Conservation (phyloP, 169 alveolate genomes). For the Plasmodium fragile region DNA sequence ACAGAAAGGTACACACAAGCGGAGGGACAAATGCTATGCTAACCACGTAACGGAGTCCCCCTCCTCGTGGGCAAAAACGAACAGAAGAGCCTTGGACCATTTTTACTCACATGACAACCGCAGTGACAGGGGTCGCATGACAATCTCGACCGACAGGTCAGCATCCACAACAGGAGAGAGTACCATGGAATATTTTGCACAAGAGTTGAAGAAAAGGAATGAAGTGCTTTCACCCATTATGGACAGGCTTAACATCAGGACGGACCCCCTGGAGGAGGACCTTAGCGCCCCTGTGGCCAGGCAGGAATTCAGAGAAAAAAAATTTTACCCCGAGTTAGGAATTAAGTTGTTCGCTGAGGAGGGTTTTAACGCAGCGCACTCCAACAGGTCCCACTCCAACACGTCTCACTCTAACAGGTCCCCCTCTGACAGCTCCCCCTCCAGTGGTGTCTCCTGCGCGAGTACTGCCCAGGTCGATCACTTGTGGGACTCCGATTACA, state of each 20-base stretch:
- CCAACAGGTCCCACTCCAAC: neutral
- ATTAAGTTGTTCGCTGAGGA: neutral
- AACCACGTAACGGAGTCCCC: neutral
- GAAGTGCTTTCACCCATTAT: constrained; percentile 32
- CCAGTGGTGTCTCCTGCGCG: neutral
- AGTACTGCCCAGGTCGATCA: neutral
- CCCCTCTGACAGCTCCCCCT: neutral
- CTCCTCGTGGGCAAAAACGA: neutral
- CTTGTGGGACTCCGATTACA: constrained; percentile 19
- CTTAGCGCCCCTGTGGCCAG: neutral
- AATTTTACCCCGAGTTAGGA: constrained; percentile 31
- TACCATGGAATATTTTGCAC: constrained; percentile 20
- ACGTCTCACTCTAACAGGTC: neutral
- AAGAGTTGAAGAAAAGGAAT: constrained; percentile 19
- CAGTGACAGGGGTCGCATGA: neutral
- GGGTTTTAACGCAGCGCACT: neutral
- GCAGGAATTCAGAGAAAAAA: constrained; percentile 30
- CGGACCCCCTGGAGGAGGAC: neutral
- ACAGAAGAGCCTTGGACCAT: neutral
- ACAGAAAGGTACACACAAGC: neutral
- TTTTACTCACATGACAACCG: neutral
- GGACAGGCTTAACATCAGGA: neutral
- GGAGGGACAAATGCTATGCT: neutral
- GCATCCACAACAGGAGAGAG: constrained; percentile 30
- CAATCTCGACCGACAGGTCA: neutral